Evolutionary conservation across 2,329 filamentous ascomycete genomes (phyloP), one percentile per base, ranked within the genome.

Genomic region (Epichloe festucae): DNA sequence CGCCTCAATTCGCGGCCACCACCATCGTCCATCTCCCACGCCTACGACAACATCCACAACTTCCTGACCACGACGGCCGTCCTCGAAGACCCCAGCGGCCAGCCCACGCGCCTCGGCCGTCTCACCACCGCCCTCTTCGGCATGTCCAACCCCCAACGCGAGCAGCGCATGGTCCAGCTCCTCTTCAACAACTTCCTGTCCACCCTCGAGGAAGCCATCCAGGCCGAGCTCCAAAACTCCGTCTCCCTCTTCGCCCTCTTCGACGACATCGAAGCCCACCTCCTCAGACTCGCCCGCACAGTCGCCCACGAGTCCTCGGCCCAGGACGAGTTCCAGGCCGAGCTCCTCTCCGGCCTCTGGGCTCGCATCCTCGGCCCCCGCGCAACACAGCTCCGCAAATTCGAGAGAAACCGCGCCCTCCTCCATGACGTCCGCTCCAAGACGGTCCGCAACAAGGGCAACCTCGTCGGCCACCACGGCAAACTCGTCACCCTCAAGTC

Each of bases 131-230:
- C 80, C 49, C 62, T 96, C 45, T 87, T 97, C 56, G 90, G 90
- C 49, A 79, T 83, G 60, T 90, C 88, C 15, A 80, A 82, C 40
- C 82, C 87, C 3, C 89, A 96, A 67, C 83, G 85, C 61, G 90
- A 89, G 41, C 84, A 84, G 50, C 77, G 80, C 27, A 87, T 89
- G 4, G 77, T 97, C 11, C 88, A 91, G 59, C 83, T 88, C 56
- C 90, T 90, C 12, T 96, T 70, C 64, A 83, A 84, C 64, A 88
- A 95, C 64, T 91, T 96, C 61, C 77, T 97, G 40, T 77, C 79
- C 38, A 87, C 93, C 0, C 80, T 96, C 21, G 91, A 97, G 70
- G 89, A 95, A 56, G 85, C 87, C 54, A 94, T 96, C 65, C 81
- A 85, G 60, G 85, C 79, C 57, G 90, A 97, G 67, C 75, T 96